Evolutionary conservation across 805 yeast species (phyloP), one percentile per base, ranked within the genome.

Genomic region (Candida krabiensis): DNA sequence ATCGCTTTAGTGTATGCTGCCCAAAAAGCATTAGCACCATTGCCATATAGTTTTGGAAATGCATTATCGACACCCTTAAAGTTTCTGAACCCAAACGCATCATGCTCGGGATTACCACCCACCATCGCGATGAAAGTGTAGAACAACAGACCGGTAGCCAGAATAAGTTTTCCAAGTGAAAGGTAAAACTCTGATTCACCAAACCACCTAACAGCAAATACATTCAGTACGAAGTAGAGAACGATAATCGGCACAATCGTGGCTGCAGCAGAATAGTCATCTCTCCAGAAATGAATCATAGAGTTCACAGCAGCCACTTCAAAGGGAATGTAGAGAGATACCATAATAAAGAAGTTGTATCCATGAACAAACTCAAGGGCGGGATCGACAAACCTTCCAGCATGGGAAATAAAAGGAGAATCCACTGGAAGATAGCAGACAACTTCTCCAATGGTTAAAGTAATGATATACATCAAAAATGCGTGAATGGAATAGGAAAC

Each of bases 161-260:
- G 67, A 4, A 85, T 46, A 39, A 87, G 76, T 55, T 87, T 87
- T 33, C 86, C 83, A 19, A 86, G 67, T 1, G 90, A 77, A 15
- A 86, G 63, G 82, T 84, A 80, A 55, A 86, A 88, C 60, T 87
- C 96, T 17, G 80, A 70, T 56, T 87, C 96, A 22, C 96, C 96
- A 50, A 83, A 87, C 44, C 74, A 72, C 28, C 68, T 68, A 19
- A 87, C 95, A 0, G 91, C 89, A 52, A 83, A 79, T 7, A 86
- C 56, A 45, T 87, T 84, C 43, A 87, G 76, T 19, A 74, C 18
- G 17, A 83, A 65, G 53, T 86, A 84, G 14, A 86, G 55, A 2
- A 71, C 77, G 14, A 81, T 70, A 57, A 83, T 90, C 2, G 86
- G 70, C 0, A 75, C 71, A 43, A 87, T 66, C 2, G 89, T 75